Conservation (phyloP, 441 rosid genomes). For the Populus tomentosa region DNA sequence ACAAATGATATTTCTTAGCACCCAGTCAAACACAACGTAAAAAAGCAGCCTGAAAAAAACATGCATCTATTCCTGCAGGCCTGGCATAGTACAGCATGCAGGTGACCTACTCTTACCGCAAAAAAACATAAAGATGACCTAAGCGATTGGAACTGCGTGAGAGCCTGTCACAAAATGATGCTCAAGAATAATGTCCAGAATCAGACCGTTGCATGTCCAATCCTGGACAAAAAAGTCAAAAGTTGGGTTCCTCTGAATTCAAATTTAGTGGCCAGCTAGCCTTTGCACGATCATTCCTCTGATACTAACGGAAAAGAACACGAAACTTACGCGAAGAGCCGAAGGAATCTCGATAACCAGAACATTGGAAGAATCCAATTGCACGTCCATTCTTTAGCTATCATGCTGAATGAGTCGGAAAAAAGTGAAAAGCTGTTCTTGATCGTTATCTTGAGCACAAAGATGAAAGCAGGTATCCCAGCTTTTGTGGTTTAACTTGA, state of each 20-base stretch:
- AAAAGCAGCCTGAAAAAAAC: background rate
- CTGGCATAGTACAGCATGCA: background rate
- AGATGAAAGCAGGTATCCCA: background rate
- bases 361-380: background rate
- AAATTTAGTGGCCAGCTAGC: background rate
- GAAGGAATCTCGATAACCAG: background rate
- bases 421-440: background rate
- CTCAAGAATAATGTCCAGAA: background rate
- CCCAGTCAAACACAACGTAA: no score
- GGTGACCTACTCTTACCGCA: background rate
- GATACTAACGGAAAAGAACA: background rate
- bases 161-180: background rate
- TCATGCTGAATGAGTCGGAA: background rate
- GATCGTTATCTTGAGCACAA: background rate
- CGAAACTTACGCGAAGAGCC: no score
- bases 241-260: background rate
- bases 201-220: background rate
- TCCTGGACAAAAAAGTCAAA: background rate
- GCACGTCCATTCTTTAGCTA: background rate
- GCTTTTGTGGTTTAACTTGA: background rate
- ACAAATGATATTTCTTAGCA: no score
- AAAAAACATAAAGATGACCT: background rate
- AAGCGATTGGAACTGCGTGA: background rate
- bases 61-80: background rate
- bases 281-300: background rate